Base-by-base conservation (phyloP, 441 rosid species). In the Pelargonium myrrhifolium region DNA sequence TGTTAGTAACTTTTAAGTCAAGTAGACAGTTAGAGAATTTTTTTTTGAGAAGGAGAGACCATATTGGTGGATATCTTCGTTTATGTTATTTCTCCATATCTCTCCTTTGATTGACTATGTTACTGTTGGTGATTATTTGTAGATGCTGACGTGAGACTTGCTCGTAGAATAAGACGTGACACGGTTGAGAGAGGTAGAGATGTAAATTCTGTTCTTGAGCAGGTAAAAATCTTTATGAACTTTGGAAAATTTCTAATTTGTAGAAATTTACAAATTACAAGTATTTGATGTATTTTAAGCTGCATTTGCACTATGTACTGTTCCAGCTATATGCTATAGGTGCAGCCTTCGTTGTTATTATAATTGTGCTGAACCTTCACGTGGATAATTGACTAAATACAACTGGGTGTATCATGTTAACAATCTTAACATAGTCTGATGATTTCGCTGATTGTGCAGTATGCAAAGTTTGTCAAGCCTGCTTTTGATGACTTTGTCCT, bases 71-170 rank as follows among this genome's bases (percentile, higher is more conserved):
- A n/a, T 47, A 47, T 47, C 55, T 56, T 8, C 39, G 10, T 64
- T 37, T 64, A 40, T 8, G 11, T 2, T 12, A 11, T 59, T 8
- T 21, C 35, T 2, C 28, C 62, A 4, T 59, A 3, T 21, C 37
- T 6, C 28, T 28, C 8, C 22, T 3, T 15, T 51, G 56, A n/a
- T 6, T 53, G 9, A 18, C 5, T 9, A 64, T 67, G 74, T 72
- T 37, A 74, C 62, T 77, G 8, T 35, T 72, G 39, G 68, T 70
- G 12, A 61, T 74, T 74, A 72, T 43, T 79, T 79, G 43, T 81
- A 92, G 98, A 92, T 89, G 96, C 96, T 68, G 98, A 92, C 78
- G 98, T 92, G 79, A 88, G 98, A 81, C 95, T 92, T 79, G 94
- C 96, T 81, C 92, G 96, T 31, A 84, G 98, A 83, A 88, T 92